Evolutionary conservation across 2,329 filamentous ascomycete species (phyloP).

Genomic region (Teratosphaeria nubilosa): DNA sequence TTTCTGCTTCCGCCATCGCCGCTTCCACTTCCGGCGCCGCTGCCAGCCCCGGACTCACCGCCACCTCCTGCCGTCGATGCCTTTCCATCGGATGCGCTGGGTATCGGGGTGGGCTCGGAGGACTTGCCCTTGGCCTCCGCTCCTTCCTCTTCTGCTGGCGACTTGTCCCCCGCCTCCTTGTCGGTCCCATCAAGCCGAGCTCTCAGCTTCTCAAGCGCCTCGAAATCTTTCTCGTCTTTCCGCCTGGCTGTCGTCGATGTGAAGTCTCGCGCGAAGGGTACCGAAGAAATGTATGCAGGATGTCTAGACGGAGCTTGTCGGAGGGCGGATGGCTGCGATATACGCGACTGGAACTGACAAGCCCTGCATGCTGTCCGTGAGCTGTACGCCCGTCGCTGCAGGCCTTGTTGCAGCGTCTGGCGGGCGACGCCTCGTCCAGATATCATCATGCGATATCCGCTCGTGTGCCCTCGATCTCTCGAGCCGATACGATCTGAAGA

Average conservation of each 20-base stretch:
- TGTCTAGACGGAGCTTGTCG: not conserved
- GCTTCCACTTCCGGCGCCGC: constrained; percentile 15
- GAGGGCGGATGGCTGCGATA: not conserved
- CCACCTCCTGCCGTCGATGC: constrained; percentile 48
- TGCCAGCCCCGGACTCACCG: constrained; percentile 34
- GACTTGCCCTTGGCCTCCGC: constrained; percentile 37
- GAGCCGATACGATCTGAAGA: too few relatives aligned
- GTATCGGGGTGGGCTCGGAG: constrained; percentile 41
- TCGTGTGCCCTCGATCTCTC: not conserved
- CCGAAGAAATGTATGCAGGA: not conserved
- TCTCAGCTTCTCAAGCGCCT: constrained; percentile 18
- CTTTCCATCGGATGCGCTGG: constrained; percentile 47
- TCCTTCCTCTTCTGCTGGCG: constrained; percentile 12
- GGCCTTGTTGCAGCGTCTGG: not conserved
- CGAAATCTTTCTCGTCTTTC: constrained; percentile 41
- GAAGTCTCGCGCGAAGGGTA: constrained; percentile 20
- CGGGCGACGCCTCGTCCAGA: not conserved
- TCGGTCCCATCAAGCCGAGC: not conserved
- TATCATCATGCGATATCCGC: not conserved
- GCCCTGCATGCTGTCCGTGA: not conserved
- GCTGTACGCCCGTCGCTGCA: not conserved
- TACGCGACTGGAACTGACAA: not conserved
- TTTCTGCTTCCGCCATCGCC: constrained; percentile 56
- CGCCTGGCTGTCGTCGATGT: constrained; percentile 36
- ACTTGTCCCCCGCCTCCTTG: constrained; percentile 31